phyloP scores from a whole-genome alignment of 768 basidiomycete species.

The Mycena rebaudengoi region DNA sequence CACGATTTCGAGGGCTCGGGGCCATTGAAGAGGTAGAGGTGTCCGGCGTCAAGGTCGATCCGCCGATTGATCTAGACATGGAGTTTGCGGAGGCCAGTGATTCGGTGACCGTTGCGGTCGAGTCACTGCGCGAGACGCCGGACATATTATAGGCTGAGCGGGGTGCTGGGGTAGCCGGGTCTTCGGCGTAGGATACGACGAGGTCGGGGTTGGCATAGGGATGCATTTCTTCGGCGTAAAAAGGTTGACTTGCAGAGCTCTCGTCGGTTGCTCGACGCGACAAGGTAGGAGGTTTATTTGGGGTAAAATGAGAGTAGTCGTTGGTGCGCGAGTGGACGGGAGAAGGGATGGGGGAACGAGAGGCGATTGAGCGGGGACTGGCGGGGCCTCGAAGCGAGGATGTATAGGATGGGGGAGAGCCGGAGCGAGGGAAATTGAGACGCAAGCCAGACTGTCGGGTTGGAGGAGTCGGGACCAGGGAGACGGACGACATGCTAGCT shows the following conservation, averaged over 20 bases:
- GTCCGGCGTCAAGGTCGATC: conserved; percentile 46
- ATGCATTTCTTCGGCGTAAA: conserved; percentile 58
- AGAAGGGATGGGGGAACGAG: conserved; percentile 31
- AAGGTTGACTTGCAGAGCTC: conserved; percentile 20
- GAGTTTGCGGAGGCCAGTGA: conserved; percentile 35
- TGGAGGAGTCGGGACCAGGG: conserved; percentile 35
- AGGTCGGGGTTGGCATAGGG: conserved; percentile 87
- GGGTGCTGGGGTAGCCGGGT: conserved; percentile 37
- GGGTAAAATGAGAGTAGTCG: conserved; percentile 14
- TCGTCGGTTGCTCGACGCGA: conserved; percentile 25
- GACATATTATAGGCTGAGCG: conserved; percentile 37
- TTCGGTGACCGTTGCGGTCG: conserved; percentile 61
- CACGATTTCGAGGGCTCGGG: conserved; percentile 32
- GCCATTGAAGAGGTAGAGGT: conserved; percentile 41
- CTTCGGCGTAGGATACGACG: conserved; percentile 49
- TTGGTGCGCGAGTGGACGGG: conserved; percentile 25
- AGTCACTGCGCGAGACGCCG: conserved; percentile 55
- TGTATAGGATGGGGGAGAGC: conserved; percentile 38
- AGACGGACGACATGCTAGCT: conserved; percentile 63
- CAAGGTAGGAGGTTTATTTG: conserved; percentile 23
- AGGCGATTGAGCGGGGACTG: conserved; percentile 35
- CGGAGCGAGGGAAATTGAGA: conserved; percentile 33
- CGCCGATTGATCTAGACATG: conserved; percentile 41
- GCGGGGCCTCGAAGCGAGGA: conserved; percentile 42
- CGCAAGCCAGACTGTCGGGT: conserved; percentile 19